Evolutionary conservation across 1,139 yeast genomes (phyloP).

Genomic region (Debaryomycetaceae sp.): DNA sequence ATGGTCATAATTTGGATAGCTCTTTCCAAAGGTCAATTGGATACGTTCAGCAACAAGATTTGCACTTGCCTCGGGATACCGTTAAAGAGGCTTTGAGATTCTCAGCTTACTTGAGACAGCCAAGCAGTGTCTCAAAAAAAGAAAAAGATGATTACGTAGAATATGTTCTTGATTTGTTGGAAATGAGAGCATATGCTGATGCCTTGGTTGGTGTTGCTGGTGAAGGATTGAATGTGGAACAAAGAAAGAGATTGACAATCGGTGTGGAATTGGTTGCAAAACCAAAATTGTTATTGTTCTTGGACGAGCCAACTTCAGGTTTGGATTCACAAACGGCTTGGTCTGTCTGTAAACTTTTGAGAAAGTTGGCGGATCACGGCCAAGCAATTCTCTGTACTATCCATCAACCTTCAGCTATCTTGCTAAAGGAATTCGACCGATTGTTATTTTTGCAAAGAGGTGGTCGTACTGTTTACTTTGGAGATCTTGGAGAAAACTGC

Average conservation of each 20-base stretch:
- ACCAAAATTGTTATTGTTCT: slow-evolving; percentile 34
- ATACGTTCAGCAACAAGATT: slow-evolving; percentile 80
- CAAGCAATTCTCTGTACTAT: slow-evolving; percentile 83
- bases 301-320: slow-evolving; percentile 41
- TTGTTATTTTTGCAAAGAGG: slow-evolving; percentile 69
- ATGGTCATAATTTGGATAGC: slow-evolving; percentile 63
- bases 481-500: slow-evolving; percentile 70
- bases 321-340: slow-evolving; percentile 51
- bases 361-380: slow-evolving; percentile 73
- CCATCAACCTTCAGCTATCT: slow-evolving; percentile 78
- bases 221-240: slow-evolving; percentile 76
- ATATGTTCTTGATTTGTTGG: slow-evolving; percentile 49
- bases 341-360: slow-evolving; percentile 77
- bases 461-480: slow-evolving; percentile 78
- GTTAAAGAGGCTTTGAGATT: slow-evolving; percentile 76
- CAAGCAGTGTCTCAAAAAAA: slow-evolving; percentile 43
- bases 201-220: slow-evolving; percentile 85
- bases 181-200: slow-evolving; percentile 72
- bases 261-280: slow-evolving; percentile 41
- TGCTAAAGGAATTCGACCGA: slow-evolving; percentile 76
- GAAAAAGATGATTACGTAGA: slow-evolving; percentile 75
- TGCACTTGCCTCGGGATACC: slow-evolving; percentile 70
- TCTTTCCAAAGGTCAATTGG: slow-evolving; percentile 63
- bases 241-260: slow-evolving; percentile 73
- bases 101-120: slow-evolving; percentile 74